Base-by-base conservation (phyloP, 305 asterid species). In the Fraxinus sp. region DNA sequence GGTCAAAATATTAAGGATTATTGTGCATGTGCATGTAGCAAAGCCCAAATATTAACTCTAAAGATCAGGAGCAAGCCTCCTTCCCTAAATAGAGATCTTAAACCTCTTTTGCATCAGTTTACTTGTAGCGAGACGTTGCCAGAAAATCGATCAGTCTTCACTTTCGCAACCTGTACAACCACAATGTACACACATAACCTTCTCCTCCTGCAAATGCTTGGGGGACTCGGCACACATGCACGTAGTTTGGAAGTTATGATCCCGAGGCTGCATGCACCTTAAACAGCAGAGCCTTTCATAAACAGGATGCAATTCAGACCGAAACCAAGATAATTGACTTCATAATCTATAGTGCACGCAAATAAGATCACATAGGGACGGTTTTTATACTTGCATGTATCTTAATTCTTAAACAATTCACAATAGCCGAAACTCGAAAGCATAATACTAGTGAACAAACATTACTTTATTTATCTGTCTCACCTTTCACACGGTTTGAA, bases 181-280 rank as follows among this genome's bases (percentile, higher is more conserved):
- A 30, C 98, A 95, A 81, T 95, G 98, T 76, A 91, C 97, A 4
- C 98, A 95, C 83, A 95, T 92, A 79, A 92, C 98, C 89, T 95
- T 89, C 92, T 95, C 98, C 90, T 93, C 98, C 39, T 95, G 89
- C 72, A 95, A 82, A 82, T 95, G 98, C 90, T 90, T 91, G n/a
- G 98, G 98, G 98, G 32, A 95, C 98, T 39, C 98, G 93, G 85
- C 98, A 92, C 30, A 93, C 98, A 24, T 30, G 3, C 98, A 95
- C 0, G 98, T 95, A 0, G 98, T 95, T 77, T 93, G 98, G 57
- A 91, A 95, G 88, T 95, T 95, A 86, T 95, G 98, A 86, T 95
- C 98, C 46, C 11, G 91, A 0, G 98, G 93, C 85, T 95, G 98
- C 81, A 95, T 93, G 89, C 98, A 95, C 89, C 94, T 89, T 86